Conservation (phyloP, 2,329 filamentous ascomycete genomes). For the Coniochaeta sp. region DNA sequence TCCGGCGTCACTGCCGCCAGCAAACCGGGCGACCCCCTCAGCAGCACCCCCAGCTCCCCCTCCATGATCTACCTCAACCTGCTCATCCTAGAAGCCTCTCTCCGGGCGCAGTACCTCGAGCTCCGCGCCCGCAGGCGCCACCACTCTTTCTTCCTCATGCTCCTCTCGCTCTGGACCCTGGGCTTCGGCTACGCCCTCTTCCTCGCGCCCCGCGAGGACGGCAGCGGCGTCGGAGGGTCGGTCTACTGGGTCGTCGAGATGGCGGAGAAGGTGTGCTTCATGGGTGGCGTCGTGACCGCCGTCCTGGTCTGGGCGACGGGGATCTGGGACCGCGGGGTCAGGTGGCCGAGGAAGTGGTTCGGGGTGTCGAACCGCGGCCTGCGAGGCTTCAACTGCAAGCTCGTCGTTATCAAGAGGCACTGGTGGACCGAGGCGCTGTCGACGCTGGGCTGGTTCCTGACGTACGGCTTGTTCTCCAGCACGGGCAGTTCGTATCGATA, state of each 20-base stretch:
- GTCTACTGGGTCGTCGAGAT: conserved; percentile 96
- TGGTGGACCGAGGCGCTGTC: conserved; percentile 75
- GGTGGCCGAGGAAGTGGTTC: conserved; percentile 91
- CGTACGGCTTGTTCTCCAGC: conserved; percentile 63
- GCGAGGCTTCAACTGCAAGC: conserved; percentile 89
- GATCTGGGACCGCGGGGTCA: conserved; percentile 90
- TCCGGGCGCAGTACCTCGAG: conserved; percentile 88
- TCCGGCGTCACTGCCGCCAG: conserved; percentile 47
- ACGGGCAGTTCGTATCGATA: conserved; percentile 68
- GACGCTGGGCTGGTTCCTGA: conserved; percentile 68
- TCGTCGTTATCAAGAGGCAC: conserved; percentile 77
- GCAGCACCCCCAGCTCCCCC: conserved; percentile 78
- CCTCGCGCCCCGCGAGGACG: conserved; percentile 92
- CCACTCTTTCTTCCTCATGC: conserved; percentile 83
- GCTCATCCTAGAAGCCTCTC: conserved; percentile 87
- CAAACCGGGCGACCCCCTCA: conserved; percentile 61
- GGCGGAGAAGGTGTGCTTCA: conserved; percentile 82
- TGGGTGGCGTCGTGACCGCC: conserved; percentile 81
- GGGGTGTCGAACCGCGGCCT: conserved; percentile 82
- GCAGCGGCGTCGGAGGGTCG: conserved; percentile 79
- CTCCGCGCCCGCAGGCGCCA: conserved; percentile 81
- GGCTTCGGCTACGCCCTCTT: conserved; percentile 88
- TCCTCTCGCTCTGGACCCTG: conserved; percentile 72
- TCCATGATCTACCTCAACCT: conserved; percentile 98
- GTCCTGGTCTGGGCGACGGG: conserved; percentile 89